Evolutionary conservation across 257 asterid genomes (phyloP), one percentile per base, ranked within the genome.

Genomic region (Nicotiana obtusifolia): DNA sequence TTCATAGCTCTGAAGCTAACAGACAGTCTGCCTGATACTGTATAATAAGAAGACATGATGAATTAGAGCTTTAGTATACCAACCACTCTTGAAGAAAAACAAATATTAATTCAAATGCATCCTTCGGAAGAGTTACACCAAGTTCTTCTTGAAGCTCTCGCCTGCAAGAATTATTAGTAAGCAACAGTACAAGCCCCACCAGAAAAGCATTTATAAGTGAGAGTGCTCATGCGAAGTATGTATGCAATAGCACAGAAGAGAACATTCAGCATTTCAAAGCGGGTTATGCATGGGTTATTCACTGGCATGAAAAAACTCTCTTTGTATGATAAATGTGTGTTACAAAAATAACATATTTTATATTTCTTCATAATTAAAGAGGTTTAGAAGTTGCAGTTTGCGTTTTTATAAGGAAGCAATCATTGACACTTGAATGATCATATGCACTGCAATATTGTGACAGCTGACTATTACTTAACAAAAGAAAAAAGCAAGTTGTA

Each of bases 111-210:
- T 96, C 98, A 82, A 94, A 94, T 77, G 99, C 97, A 87, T 94
- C 97, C 90, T 90, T 90, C 7, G 97, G 99, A 86, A 96, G 98
- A 81, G 71, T 82, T 82, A 94, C 83, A 49, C 98, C 99, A 79
- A 96, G 99, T 89, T 96, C 99, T 84, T 96, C 99, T 13, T 94
- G 92, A 88, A 96, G 95, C 85, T 96, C 98, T 91, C 97, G 90
- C 97, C 99, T 95, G 87, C 73, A 86, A 80, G 76, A 86, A 87
- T 44, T 76, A 80, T 83, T 82, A 84, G 17, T 77, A 28, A 62
- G 77, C 61, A 65, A 78, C 44, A 73, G 61, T 73, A 73, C 19
- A 83, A 77, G 66, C 57, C 30, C 59, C 65, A 61, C 5, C 26
- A 54, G 77, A 67, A 68, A 81, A 81, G 82, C 57, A 85, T 81